Percentiles rank a stretch among this genome's conserved stretches.
Conservation (phyloP, 805 yeast species). For the Phaffomyces thermotolerans region DNA sequence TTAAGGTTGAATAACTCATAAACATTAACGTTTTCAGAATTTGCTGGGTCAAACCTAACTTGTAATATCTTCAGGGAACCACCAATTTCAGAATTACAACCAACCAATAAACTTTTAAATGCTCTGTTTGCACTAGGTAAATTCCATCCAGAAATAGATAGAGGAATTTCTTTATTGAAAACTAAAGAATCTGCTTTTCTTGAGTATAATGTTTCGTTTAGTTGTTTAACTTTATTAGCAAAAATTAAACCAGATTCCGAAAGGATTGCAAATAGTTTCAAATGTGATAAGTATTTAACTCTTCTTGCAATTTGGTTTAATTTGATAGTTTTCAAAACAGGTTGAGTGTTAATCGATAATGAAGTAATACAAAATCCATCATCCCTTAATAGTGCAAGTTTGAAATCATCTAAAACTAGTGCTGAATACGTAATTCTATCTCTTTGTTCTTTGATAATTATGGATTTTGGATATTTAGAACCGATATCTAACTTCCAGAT, state of each 20-base stretch:
- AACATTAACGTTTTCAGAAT: constrained; percentile 8
- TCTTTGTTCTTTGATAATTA: constrained; percentile 16
- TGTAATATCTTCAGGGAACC: constrained; percentile 20
- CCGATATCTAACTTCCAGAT: constrained; percentile 15
- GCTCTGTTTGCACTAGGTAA: constrained; percentile 17
- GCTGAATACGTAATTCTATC: constrained; percentile 12
- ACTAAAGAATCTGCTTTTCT: constrained; percentile 4
- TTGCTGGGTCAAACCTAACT: constrained; percentile 7
- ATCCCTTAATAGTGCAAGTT: constrained; percentile 25
- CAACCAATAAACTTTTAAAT: constrained; percentile 26
- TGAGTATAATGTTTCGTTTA: constrained; percentile 7
- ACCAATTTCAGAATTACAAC: constrained; percentile 22
- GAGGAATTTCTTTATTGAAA: constrained; percentile 23
- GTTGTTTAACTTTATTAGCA: constrained; percentile 9
- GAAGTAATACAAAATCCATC: constrained; percentile 27
- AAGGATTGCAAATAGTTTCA: constrained; percentile 17
- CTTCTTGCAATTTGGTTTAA: constrained; percentile 23
- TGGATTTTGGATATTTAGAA: constrained; percentile 9
- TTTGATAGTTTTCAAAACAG: constrained; percentile 20
- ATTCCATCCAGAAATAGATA: constrained; percentile 29
- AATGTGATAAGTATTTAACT: constrained; percentile 20
- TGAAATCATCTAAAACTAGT: constrained; percentile 4
- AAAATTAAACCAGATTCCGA: constrained; percentile 17
- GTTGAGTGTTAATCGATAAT: constrained; percentile 10
- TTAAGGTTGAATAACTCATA: constrained; percentile 13